Evolutionary conservation across 257 asterid species (phyloP), one percentile per base, ranked within the genome.

Genomic region (Nicotiana tomentosiformis): DNA sequence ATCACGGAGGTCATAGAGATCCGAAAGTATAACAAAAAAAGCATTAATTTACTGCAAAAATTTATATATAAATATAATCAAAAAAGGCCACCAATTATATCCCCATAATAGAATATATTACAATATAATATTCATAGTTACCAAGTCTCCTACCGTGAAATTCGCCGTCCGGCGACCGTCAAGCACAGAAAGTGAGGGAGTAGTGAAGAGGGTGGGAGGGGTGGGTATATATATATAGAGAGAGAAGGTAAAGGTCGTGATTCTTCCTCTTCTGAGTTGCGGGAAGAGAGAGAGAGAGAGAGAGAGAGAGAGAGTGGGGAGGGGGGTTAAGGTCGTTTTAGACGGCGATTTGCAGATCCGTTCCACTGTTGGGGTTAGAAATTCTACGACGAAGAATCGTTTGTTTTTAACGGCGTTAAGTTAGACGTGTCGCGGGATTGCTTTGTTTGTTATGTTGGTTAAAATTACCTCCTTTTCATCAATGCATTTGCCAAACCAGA

Each of bases 1-100:
- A 86, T 90, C 68, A 83, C 81, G 85, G 74, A 79, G 86, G 85
- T 84, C 87, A 83, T 78, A 87, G 87, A 90, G 95, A 91, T 93
- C 94, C 93, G 91, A 84, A 86, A 86, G 85, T 82, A 29, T 62
- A 37, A 72, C 86, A 84, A 33, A 4, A 72, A 79, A 87, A 86
- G 56, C 84, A 55, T 89, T 68, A 83, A 86, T 43, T 43, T 43
- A 43, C 51, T 43, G 51, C 51, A 0, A 5, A 20, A 70, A 46
- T 43, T 84, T 85, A 81, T 66, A 78, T 85, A 81, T 43, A 37
- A 39, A 78, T 32, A 5, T 35, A 65, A 80, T 81, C 81, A 43
- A 2, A 43, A 43, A 43, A 43, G 3, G 12, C 51, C 3, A 69
- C 51, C 80, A 68, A 39, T 35, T 20, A 68, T 68, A 30, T 78